Base-by-base conservation (phyloP, 2,329 filamentous ascomycete genomes). In the Elsinoe batatas region DNA sequence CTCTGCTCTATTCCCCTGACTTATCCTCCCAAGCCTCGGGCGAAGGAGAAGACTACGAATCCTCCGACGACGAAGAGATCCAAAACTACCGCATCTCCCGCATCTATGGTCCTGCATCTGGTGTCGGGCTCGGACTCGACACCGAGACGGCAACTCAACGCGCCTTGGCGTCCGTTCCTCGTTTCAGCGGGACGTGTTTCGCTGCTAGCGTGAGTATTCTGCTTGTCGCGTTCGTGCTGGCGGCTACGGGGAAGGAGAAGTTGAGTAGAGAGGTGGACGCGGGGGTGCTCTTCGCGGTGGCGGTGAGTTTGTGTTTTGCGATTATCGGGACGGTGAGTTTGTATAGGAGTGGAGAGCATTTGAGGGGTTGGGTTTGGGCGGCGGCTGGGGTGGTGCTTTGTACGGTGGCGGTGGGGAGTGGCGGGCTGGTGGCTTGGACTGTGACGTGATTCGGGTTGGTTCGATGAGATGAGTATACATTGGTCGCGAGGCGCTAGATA, bases 221-320 rank as follows among this genome's bases (percentile, higher is more conserved):
- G 35, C 67, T 78, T 47, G 77, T 91, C 32, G 80, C 85, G 0
- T 76, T 76, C 36, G 74, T 85, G 8, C 77, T 93, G 36, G 80
- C 87, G 32, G 71, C 75, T 12, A 87, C 87, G 1, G 87, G 86
- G 7, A 77, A 80, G 46, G 83, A 82, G 65, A 85, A 80, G 66
- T 75, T 85, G 61, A 76, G 79, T 3, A 75, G 82, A n/a, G 82
- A 88, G 67, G 87, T 91, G 3, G 85, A 91, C 63, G 80, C 80
- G 0, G 87, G 83, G 7, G 84, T 87, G 1, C 76, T 87, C 1
- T 74, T 88, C 38, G 87, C 85, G 8, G 82, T 85, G 13, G 76
- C 87, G 32, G 75, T 80, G 30, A 87, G 83, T 60, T 90, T 38
- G 76, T 82, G 58, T 44, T 82, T 82, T 62, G 81, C 80, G 0